These are phyloP conservation scores for Aureobasidium musti DNA, from an alignment of 2,329 filamentous ascomycete genomes.

Conservation along the genomic window DNA sequence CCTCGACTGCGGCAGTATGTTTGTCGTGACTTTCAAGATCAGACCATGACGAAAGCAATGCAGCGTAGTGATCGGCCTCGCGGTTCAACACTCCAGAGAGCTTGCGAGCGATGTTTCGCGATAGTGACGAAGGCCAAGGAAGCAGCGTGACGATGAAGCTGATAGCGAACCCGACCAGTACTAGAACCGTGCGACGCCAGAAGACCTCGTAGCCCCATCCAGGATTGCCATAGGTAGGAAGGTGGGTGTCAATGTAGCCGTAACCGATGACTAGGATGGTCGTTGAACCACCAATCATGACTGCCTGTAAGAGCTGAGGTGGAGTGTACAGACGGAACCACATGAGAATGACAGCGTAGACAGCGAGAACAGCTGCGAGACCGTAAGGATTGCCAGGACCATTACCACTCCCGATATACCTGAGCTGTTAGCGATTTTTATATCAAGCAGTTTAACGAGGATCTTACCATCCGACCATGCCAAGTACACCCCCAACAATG, in stretches of 20 bases:
- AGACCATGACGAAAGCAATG: slow-evolving; percentile 52
- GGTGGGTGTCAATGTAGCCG: slow-evolving; percentile 28
- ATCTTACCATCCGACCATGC: slow-evolving; percentile 49
- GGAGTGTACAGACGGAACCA: slow-evolving; percentile 43
- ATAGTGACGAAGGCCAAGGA: slow-evolving; percentile 27
- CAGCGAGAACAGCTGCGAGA: slow-evolving; percentile 48
- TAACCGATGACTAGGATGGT: slow-evolving; percentile 27
- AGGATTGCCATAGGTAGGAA: slow-evolving; percentile 26
- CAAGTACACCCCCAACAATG: slow-evolving; percentile 51
- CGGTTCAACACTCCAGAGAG: slow-evolving; percentile 50
- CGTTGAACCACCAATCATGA: slow-evolving; percentile 25
- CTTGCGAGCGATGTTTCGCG: slow-evolving; percentile 45
- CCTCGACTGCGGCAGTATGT: slow-evolving; percentile 38
- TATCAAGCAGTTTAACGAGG: no score
- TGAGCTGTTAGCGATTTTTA: background rate
- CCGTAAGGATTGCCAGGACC: slow-evolving; percentile 56
- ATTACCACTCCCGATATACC: slow-evolving; percentile 53
- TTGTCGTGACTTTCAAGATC: slow-evolving; percentile 31
- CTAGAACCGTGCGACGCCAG: slow-evolving; percentile 28
- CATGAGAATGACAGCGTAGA: slow-evolving; percentile 41
- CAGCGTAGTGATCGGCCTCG: slow-evolving; percentile 54
- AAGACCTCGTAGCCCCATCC: slow-evolving; percentile 28
- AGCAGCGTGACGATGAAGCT: slow-evolving; percentile 25
- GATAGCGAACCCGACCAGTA: slow-evolving; percentile 23
- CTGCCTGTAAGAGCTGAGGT: slow-evolving; percentile 8